A percentile compares a stretch with the other conserved stretches of the same genome.
Conservation (phyloP, 2,329 filamentous ascomycete species). For the Hymenoscyphus repandus region DNA sequence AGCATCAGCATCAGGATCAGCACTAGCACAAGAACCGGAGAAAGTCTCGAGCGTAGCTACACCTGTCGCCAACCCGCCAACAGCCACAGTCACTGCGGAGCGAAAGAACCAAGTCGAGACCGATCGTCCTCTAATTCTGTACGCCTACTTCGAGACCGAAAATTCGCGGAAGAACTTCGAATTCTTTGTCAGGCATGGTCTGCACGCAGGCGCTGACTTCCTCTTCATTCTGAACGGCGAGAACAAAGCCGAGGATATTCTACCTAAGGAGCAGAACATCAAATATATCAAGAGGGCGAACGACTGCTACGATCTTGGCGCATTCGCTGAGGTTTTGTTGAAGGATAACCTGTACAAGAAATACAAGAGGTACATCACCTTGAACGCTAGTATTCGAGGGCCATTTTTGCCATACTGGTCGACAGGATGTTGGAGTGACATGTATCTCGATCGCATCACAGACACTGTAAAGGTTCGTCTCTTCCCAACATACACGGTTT, state of each 20-base stretch:
- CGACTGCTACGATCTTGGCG: conserved; percentile 28
- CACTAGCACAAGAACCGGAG: neutral
- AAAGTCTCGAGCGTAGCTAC: neutral
- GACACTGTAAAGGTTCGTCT: conserved; percentile 24
- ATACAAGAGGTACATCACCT: conserved; percentile 26
- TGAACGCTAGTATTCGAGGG: conserved; percentile 29
- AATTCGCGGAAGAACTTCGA: conserved; percentile 23
- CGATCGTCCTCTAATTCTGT: conserved; percentile 24
- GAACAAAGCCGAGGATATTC: conserved; percentile 13
- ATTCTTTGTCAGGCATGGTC: conserved; percentile 27
- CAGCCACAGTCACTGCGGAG: neutral
- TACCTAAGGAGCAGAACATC: conserved; percentile 22
- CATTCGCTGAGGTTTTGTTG: conserved; percentile 23
- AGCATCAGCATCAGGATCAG: neutral
- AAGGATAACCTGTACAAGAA: conserved; percentile 23
- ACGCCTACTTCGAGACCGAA: conserved; percentile 26
- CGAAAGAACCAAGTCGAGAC: neutral
- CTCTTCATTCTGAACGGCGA: conserved; percentile 28
- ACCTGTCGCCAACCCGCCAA: neutral
- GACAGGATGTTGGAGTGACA: conserved; percentile 26
- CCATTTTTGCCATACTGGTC: conserved; percentile 28
- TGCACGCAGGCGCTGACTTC: conserved; percentile 28
- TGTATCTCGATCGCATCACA: conserved; percentile 22
- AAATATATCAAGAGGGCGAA: conserved; percentile 21
- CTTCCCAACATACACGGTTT: neutral